phyloP scores from a whole-genome alignment of 441 rosid genomes.

The Raphanus hybrid region DNA sequence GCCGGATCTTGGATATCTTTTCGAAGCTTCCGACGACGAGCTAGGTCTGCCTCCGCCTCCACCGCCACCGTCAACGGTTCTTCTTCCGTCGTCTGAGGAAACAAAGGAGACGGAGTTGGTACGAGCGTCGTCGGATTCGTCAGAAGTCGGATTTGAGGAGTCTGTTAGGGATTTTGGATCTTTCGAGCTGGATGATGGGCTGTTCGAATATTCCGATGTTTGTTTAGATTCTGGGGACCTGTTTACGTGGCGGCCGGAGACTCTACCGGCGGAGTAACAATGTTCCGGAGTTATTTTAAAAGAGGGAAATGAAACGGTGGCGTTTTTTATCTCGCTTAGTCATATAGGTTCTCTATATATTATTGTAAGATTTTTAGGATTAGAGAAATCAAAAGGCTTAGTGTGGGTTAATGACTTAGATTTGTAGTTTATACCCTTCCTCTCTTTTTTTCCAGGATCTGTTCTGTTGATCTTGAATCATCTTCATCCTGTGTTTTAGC shows the following conservation, averaged over 20 bases:
- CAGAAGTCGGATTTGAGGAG: conserved; percentile 52
- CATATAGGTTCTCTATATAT: background rate
- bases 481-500: conserved; percentile 1
- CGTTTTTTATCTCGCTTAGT: conserved; percentile 19
- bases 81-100: conserved; percentile 10
- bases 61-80: conserved; percentile 1
- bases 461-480: conserved; percentile 7
- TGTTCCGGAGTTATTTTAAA: background rate
- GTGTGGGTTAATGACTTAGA: background rate
- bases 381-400: conserved; percentile 1
- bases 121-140: conserved; percentile 49
- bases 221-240: conserved; percentile 51
- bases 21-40: conserved; percentile 88
- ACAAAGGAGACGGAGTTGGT: conserved; percentile 45
- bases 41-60: conserved; percentile 75
- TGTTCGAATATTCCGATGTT: conserved; percentile 60
- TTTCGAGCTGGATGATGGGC: conserved; percentile 54
- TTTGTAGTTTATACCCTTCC: background rate
- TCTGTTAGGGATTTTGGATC: conserved; percentile 50
- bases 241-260: conserved; percentile 58
- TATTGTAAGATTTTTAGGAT: conserved; percentile 7
- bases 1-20: conserved; percentile 72
- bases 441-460: background rate
- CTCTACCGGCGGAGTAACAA: conserved; percentile 50
- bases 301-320: conserved; percentile 17